Evolutionary conservation across 805 yeast genomes (phyloP), one percentile per base, ranked within the genome.

Genomic region (Saturnispora galanensis): DNA sequence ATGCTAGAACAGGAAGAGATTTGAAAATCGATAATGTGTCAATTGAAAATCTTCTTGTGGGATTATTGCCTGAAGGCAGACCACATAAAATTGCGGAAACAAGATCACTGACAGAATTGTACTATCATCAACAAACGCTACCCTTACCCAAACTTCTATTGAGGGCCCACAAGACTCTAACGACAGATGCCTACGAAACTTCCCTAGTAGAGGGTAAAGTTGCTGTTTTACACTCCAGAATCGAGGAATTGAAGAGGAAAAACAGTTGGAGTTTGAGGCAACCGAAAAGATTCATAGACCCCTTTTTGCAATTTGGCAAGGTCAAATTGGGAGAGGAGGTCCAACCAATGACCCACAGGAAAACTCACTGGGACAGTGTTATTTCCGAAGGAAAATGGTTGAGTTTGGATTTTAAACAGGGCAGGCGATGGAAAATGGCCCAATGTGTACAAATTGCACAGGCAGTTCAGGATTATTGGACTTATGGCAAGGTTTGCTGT

Each of bases 201-300:
- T 85, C 95, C 0, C 66, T 89, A 31, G 74, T 86, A 11, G 98
- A 93, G 58, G 96, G 96, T 3, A 84, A 89, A 58, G 79, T 90
- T 3, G 85, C 95, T 0, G 96, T 88, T 10, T 78, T 87, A 15
- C 84, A 87, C 54, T 83, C 94, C 2, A 71, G 97, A 49, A 89
- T 93, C 39, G 97, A 90, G 57, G 97, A 90, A 59, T 69, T 93
- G 50, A 86, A 87, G 59, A 70, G 95, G 39, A 81, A 82, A 47
- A 84, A 85, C 2, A 79, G 84, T 54, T 93, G 98, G 97, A 81
- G 95, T 17, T 67, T 93, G 43, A 71, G 95, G 43, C 98, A 93
- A 59, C 95, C 95, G 0, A 68, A 73, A 42, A 72, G 75, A 50
- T 81, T 71, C 55, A 56, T 70, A 10, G 95, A 86, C 51, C 96